Evolutionary conservation across 2,329 filamentous ascomycete genomes (phyloP), one percentile per base, ranked within the genome.

Genomic region (Neonectria neomacrospora): DNA sequence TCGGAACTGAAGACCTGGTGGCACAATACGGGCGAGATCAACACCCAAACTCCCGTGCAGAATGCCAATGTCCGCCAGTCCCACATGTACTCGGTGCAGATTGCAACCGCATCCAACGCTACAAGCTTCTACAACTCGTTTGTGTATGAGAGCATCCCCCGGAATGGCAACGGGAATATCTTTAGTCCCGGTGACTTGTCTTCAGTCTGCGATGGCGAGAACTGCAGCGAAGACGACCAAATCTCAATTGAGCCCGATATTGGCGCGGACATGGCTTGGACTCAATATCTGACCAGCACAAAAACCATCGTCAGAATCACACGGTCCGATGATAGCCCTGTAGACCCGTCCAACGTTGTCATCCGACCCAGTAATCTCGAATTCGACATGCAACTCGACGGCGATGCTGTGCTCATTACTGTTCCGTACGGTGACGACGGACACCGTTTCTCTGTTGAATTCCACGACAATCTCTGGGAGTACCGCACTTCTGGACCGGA

Each of bases 121-220:
- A 12, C 18, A 10, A 22, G 32, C 2, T 71, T 71, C 34, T 62
- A 68, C 41, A 67, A 75, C 54, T 78, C 77, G 2, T 79, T 79
- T 53, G 76, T 76, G 10, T 78, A 79, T 57, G 75, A 79, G 63
- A 62, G 70, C 32, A 78, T 79, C 32, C 77, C 77, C 0, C 66
- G 76, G 14, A 79, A 77, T 62, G 77, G 77, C n/a, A 76, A 76
- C 48, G 74, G 72, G 11, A 71, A 74, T 16, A 75, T 77, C 39
- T 67, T 63, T 47, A 67, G 71, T 20, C 70, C 73, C 3, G 66
- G 52, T 16, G 69, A 71, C 34, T 39, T 60, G 23, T 41, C 59
- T 4, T 63, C 61, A 18, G 10, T 63, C 28, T 59, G 62, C 39
- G 53, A 53, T 39, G 67, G 62, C 3, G 64, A 75, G 34, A 75